A percentile compares a stretch with the other conserved stretches of the same genome.
Conservation (phyloP, 208 protist genomes). For the Crithidia mellificae region DNA sequence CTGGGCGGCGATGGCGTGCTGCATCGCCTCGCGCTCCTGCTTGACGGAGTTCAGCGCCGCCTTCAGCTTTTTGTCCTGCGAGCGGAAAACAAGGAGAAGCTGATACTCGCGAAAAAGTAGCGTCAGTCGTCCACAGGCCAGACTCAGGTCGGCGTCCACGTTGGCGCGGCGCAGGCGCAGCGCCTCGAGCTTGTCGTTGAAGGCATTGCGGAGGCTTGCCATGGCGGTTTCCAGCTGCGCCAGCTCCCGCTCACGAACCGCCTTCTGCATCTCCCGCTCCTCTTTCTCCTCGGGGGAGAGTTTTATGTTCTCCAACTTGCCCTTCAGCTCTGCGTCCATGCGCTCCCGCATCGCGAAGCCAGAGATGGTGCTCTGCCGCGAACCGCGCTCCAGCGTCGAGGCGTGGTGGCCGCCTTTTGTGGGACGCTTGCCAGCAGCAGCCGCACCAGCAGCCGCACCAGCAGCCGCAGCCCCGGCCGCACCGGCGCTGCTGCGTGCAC, state of each 20-base stretch:
- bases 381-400: constrained; percentile 34
- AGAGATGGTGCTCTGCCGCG: constrained; percentile 51
- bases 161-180: constrained; percentile 83
- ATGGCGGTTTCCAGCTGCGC: constrained; percentile 52
- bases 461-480: not conserved
- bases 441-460: not conserved
- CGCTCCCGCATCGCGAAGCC: constrained; percentile 67
- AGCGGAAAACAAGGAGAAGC: constrained; percentile 94
- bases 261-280: constrained; percentile 65
- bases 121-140: constrained; percentile 90
- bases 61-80: constrained; percentile 80
- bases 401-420: constrained; percentile 22
- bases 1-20: constrained; percentile 62
- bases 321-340: constrained; percentile 78
- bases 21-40: constrained; percentile 65
- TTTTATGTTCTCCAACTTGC: constrained; percentile 84
- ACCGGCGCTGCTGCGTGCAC: not conserved
- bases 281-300: constrained; percentile 83
- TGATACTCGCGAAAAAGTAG: constrained; percentile 95
- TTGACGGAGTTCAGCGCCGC: constrained; percentile 55
- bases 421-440: constrained; percentile 6
- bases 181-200: constrained; percentile 78
- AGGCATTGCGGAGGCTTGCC: constrained; percentile 49
- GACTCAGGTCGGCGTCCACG: constrained; percentile 94
- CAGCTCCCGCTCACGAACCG: constrained; percentile 70